Percentiles rank a stretch among this genome's conserved stretches.
phyloP scores from a whole-genome alignment of 352 stramenopile species.

The Phytophthora litchii region DNA sequence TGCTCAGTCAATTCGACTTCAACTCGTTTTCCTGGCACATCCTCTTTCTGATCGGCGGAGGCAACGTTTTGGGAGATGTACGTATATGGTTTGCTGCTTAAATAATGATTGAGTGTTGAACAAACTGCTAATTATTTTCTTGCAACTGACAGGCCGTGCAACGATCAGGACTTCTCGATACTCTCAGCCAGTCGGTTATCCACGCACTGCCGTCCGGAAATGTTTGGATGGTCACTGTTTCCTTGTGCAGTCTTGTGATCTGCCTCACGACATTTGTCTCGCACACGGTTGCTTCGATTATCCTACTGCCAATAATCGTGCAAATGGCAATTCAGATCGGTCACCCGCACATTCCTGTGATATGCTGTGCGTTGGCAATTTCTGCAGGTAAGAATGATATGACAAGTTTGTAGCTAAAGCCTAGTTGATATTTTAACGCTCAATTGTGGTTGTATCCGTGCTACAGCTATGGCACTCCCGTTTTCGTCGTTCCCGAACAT shows the following conservation, averaged over 20 bases:
- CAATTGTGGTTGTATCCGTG: background rate
- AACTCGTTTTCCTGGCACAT: slow-evolving; percentile 95
- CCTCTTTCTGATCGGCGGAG: slow-evolving; percentile 91
- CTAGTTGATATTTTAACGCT: slow-evolving; percentile 1
- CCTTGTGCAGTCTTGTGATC: slow-evolving; percentile 87
- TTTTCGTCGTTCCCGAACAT: slow-evolving; percentile 95
- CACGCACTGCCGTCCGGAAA: slow-evolving; percentile 77
- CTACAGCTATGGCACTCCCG: slow-evolving; percentile 85
- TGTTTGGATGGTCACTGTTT: slow-evolving; percentile 87
- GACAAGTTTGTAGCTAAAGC: background rate
- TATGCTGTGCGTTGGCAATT: slow-evolving; percentile 85
- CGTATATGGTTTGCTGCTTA: slow-evolving; percentile 7
- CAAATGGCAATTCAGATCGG: slow-evolving; percentile 89
- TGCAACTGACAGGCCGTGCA: slow-evolving; percentile 62
- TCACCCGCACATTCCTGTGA: slow-evolving; percentile 86
- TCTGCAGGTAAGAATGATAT: slow-evolving; percentile 70
- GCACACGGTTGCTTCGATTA: slow-evolving; percentile 93
- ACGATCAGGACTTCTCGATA: slow-evolving; percentile 82
- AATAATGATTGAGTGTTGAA: background rate
- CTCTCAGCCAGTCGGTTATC: slow-evolving; percentile 84
- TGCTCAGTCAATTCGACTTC: slow-evolving; percentile 93
- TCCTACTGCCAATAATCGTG: slow-evolving; percentile 92
- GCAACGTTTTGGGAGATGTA: slow-evolving; percentile 92
- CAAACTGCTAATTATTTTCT: background rate
- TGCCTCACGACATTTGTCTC: slow-evolving; percentile 93